Evolutionary conservation across 106 monocot species (phyloP).

Genomic region (Xerophyta viscosa): DNA sequence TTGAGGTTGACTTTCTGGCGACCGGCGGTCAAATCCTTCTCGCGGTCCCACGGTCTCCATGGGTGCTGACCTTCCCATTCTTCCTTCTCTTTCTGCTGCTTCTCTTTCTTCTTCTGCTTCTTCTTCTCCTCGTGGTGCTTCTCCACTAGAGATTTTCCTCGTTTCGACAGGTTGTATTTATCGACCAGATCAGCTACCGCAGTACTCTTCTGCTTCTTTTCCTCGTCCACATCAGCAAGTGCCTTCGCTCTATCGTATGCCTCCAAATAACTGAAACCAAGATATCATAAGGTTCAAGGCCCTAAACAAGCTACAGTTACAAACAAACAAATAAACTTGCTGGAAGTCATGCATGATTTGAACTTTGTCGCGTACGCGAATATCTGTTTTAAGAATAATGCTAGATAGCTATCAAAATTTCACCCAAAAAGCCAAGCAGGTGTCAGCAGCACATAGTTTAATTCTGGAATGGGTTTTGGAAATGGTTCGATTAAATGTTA

Average conservation of each 20-base stretch:
- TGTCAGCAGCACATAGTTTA: too few species aligned
- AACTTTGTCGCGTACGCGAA: too few species aligned
- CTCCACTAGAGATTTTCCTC: conserved; percentile 53
- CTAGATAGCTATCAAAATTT: too few species aligned
- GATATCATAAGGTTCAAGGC: too few species aligned
- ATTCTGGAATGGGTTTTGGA: too few species aligned
- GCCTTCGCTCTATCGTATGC: conserved; percentile 68
- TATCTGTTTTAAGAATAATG: too few species aligned
- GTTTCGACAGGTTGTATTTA: conserved; percentile 69
- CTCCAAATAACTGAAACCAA: conserved; percentile 79
- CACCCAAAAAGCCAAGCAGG: too few species aligned
- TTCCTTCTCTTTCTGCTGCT: conserved; percentile 2
- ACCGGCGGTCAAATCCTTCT: conserved; percentile 79
- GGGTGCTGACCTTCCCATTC: conserved; percentile 25
- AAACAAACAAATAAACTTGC: too few species aligned
- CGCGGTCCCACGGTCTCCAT: conserved; percentile 54
- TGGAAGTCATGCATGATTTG: too few species aligned
- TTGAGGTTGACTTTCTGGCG: conserved; percentile 61
- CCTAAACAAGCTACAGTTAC: too few species aligned
- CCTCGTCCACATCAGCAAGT: conserved; percentile 39
- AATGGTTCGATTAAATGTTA: too few species aligned
- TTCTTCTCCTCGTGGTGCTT: conserved; percentile 57
- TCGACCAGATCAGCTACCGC: conserved; percentile 62
- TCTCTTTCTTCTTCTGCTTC: not conserved
- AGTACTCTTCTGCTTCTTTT: conserved; percentile 4